Evolutionary conservation across 2,329 filamentous ascomycete species (phyloP), one percentile per base, ranked within the genome.

Genomic region (Colletotrichum aenigma): DNA sequence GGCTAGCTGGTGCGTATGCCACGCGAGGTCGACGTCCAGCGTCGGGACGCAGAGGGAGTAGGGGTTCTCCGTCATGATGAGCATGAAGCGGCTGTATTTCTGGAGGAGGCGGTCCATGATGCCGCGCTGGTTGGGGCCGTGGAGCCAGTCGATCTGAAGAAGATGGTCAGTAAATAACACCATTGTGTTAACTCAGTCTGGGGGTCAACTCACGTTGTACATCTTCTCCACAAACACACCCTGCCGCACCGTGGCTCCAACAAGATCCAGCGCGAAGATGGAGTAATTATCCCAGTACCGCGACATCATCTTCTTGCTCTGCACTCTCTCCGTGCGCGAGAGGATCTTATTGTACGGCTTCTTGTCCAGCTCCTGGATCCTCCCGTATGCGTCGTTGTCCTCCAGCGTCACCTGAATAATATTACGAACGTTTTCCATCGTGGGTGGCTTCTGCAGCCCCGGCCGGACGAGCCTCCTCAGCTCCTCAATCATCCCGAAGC

Each of bases 1-100:
- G 10, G 86, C 90, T 4, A 96, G 90, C 81, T 96, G 94, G 79
- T 96, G 94, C 0, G 94, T 96, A 81, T 97, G 95, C 94, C 94
- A 96, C 0, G 91, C 93, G 0, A 96, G 86, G 80, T 96, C 94
- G 7, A 96, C 88, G 77, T 96, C 94, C 0, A 95, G 86, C 0
- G 94, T 96, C 0, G 94, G 94, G 1, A 96, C 94, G 0, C 88
- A 90, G 16, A 90, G 85, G 6, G 88, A 81, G 1, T 76, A 78
- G 0, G 87, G 87, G 58, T 91, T 79, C 0, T 80, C 76, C 2
- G 83, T 82, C 82, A 95, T 92, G 77, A 95, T 88, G 0, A 78
- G 66, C 18, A 94, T 85, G 83, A 95, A 96, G 5, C 92, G 89
- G 4, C 84, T 64, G 79, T 95, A 95, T 81, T 94, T 96, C 4